Evolutionary conservation across 192 early-diverging fungal genomes (phyloP), one percentile per base, ranked within the genome.

Genomic region (Mortierella antarctica): DNA sequence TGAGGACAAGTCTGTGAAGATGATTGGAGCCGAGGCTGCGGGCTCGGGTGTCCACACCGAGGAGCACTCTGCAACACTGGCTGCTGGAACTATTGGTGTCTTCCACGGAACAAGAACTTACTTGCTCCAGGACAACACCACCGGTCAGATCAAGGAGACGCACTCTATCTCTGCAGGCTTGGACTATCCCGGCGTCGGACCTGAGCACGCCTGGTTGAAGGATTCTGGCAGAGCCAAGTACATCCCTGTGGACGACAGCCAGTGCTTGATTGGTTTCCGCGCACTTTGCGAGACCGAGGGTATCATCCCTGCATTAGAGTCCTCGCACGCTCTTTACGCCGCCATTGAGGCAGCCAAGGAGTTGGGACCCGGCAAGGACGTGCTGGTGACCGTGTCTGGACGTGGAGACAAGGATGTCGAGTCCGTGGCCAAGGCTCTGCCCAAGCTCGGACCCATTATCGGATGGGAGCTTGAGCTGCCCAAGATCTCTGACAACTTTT

Each of bases 331-430:
- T 7, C 84, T 97, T 53, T 96, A 92, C 81, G 83, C 89, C 63
- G 94, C 93, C 13, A 88, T 92, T 52, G 89, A 95, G 75, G 50
- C 95, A 44, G 96, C 98, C 18, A 84, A 88, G 67, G 87, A 85
- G 40, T 81, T 98, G 86, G 73, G 76, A 17, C 84, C 89, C 67
- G 94, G 95, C 68, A 83, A 94, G 86, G 92, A 94, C 77, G 85
- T 99, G 56, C 89, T 98, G 15, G 89, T 99, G 50, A 96, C 95
- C 70, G 79, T 99, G 47, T 93, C 91, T 73, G 97, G 98, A 44
- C 89, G 98, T 48, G 98, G 98, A 63, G 98, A 99, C 88, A 99
- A 98, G 88, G 98, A 99, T 80, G 95, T 99, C 71, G 83, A 93
- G 69, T 94, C 95, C 14, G 96, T 99, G 45, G 93, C 93, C 7